phyloP scores from a whole-genome alignment of 176 grass and related monocot genomes.

The Metroxylon sagu region DNA sequence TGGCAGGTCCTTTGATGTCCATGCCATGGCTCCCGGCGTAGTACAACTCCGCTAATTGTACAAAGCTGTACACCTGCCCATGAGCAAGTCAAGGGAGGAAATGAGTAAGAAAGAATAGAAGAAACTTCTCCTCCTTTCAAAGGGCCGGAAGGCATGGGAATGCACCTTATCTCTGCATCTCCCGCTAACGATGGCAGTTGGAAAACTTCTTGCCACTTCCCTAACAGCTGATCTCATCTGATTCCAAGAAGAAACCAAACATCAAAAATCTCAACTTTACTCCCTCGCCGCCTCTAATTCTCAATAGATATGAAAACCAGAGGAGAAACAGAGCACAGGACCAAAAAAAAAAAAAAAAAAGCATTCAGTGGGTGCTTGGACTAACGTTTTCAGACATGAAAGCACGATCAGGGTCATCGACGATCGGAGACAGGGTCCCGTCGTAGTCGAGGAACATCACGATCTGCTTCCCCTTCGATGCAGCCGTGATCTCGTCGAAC shows the following conservation, averaged over 20 bases:
- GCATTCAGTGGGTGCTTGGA: background rate
- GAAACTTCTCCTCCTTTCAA: too few relatives aligned
- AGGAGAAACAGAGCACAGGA: background rate
- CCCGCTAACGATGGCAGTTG: slow-evolving; percentile 75
- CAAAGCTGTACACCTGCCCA: slow-evolving; percentile 53
- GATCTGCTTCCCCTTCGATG: slow-evolving; percentile 45
- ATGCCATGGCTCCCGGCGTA: slow-evolving; percentile 91
- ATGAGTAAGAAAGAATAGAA: too few relatives aligned
- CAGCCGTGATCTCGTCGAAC: slow-evolving; percentile 39
- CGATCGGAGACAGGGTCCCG: slow-evolving; percentile 73
- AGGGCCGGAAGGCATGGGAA: background rate
- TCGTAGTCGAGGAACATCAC: slow-evolving; percentile 84
- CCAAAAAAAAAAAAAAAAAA: background rate
- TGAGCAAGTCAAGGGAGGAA: too few relatives aligned
- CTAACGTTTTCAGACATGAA: slow-evolving; percentile 70
- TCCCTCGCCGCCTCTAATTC: slow-evolving; percentile 13
- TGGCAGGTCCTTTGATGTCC: slow-evolving; percentile 67
- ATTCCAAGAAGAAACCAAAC: background rate
- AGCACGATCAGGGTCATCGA: slow-evolving; percentile 65
- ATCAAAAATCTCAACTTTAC: too few relatives aligned
- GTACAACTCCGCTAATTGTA: slow-evolving; percentile 55
- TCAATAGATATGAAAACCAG: background rate
- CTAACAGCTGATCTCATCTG: slow-evolving; percentile 71
- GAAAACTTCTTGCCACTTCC: slow-evolving; percentile 45
- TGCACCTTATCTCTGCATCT: slow-evolving; percentile 61